A percentile compares a stretch with the other conserved stretches of the same genome.
These are phyloP conservation scores for Ceratocystis albifundus DNA, from an alignment of 2,329 filamentous ascomycete genomes.

Conservation along the genomic window DNA sequence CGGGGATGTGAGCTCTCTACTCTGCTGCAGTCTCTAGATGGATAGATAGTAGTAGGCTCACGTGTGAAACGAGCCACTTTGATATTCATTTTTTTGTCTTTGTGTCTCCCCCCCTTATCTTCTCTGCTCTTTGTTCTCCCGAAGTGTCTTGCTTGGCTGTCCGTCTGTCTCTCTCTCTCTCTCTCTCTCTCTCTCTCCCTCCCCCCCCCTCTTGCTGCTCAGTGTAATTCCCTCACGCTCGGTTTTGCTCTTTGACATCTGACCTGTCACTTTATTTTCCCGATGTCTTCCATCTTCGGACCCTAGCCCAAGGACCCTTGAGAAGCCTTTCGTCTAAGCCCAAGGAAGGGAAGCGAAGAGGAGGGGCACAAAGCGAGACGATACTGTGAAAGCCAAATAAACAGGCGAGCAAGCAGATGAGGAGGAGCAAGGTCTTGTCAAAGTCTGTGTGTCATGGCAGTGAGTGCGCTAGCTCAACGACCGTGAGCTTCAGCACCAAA, in stretches of 20 bases:
- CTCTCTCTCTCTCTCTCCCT: background rate
- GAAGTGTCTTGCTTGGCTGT: too few species aligned
- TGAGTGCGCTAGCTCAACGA: background rate
- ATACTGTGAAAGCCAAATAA: background rate
- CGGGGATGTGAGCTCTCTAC: background rate
- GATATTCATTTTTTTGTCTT: background rate
- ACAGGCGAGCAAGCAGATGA: background rate
- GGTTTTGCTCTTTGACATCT: constrained; percentile 2
- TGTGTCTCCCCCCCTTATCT: background rate
- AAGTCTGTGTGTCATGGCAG: background rate
- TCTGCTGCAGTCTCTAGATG: background rate
- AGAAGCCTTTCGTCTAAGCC: background rate
- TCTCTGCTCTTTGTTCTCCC: background rate
- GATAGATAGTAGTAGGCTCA: too few species aligned
- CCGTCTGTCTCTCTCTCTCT: background rate
- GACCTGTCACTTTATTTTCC: constrained; percentile 1
- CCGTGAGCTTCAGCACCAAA: background rate
- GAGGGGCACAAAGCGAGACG: background rate
- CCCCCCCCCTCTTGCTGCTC: background rate
- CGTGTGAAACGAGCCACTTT: background rate
- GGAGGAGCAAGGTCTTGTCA: background rate
- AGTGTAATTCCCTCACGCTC: constrained; percentile 1
- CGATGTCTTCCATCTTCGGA: background rate
- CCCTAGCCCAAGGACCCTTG: background rate
- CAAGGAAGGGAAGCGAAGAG: background rate